Percentiles rank a stretch among this genome's conserved stretches.
Evolutionary conservation across 148 eudicot genomes (phyloP).

Genomic region (Tetragonia tetragonoides): DNA sequence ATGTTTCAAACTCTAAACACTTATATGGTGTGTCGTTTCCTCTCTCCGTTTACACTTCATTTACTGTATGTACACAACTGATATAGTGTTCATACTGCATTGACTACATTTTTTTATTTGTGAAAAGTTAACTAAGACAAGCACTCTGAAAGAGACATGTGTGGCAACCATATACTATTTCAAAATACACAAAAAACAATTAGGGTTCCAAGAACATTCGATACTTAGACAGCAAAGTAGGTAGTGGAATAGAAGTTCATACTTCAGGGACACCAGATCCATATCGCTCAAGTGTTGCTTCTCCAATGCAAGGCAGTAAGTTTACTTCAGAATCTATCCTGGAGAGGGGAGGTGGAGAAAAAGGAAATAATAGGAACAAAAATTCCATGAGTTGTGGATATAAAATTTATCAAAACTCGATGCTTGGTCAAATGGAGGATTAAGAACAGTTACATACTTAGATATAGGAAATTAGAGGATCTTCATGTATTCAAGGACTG

Average conservation of each 20-base stretch:
- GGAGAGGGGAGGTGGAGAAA: neutral
- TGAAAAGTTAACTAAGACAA: no score
- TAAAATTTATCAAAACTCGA: neutral
- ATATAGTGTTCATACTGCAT: no score
- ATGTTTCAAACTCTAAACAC: no score
- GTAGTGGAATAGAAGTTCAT: constrained; percentile 5
- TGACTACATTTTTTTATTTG: neutral
- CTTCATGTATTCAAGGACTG: no score
- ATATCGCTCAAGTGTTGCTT: neutral
- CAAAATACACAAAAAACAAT: no score
- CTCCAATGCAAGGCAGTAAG: constrained; percentile 12
- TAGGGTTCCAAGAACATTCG: neutral
- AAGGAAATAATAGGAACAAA: neutral
- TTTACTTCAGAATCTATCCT: constrained; percentile 18
- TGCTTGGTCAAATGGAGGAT: neutral
- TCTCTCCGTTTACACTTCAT: no score
- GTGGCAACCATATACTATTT: neutral
- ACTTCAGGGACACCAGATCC: constrained; percentile 13
- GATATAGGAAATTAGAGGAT: no score
- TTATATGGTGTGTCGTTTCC: no score
- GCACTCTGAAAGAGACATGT: neutral
- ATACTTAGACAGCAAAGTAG: neutral
- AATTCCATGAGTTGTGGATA: neutral
- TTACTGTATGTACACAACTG: no score
- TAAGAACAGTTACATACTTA: no score